phyloP scores from a whole-genome alignment of 1,139 yeast genomes.

The Hansenula lynferdii region DNA sequence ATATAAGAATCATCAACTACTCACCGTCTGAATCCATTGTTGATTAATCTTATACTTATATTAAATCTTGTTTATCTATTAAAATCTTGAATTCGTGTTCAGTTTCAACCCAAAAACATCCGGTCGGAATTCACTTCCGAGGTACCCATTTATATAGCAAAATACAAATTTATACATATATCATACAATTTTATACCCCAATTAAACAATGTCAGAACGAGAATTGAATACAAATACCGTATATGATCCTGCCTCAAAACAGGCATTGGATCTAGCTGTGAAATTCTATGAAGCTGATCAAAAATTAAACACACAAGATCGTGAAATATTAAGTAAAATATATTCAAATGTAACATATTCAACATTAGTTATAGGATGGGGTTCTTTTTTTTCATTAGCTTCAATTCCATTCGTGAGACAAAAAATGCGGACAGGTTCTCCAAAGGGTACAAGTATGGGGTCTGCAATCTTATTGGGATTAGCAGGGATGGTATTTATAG shows the following conservation, averaged over 20 bases:
- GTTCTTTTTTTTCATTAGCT: constrained; percentile 26
- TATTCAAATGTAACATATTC: constrained; percentile 16
- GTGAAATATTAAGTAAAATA: constrained; percentile 14
- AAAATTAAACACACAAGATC: constrained; percentile 13
- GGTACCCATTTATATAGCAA: background rate
- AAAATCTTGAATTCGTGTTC: background rate
- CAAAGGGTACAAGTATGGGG: constrained; percentile 30
- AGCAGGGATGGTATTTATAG: constrained; percentile 25
- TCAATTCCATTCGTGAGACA: constrained; percentile 27
- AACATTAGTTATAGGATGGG: constrained; percentile 26
- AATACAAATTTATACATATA: background rate
- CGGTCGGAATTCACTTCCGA: background rate
- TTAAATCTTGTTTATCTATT: background rate
- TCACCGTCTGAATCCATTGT: constrained; percentile 4
- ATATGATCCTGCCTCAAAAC: constrained; percentile 10
- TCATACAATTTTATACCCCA: too few species aligned
- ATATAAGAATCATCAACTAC: background rate
- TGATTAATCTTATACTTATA: background rate
- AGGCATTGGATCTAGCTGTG: constrained; percentile 19
- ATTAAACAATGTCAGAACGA: background rate
- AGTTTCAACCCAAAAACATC: background rate
- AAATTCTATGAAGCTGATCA: constrained; percentile 23
- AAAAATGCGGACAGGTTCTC: constrained; percentile 24
- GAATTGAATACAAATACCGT: background rate
- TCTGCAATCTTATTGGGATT: constrained; percentile 29